Base-by-base conservation (phyloP, 306 rosid genomes). In the Purshia tridentata region DNA sequence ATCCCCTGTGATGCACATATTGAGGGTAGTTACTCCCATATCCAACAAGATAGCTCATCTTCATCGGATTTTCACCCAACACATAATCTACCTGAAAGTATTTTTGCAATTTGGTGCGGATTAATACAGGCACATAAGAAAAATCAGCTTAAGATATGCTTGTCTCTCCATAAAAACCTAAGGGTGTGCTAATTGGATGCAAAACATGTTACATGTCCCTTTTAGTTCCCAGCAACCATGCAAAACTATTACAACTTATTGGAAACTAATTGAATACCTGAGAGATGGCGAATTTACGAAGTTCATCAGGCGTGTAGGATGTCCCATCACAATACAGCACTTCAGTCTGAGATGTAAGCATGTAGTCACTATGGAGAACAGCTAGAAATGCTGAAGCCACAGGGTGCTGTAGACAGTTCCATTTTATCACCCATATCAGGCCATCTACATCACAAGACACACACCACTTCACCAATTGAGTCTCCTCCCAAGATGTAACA, bases 371-470 rank as follows among this genome's bases (percentile, higher is more conserved):
- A 51, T 77, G 87, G 29, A 88, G 78, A 82, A 87, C 79, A 23
- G 94, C 78, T 57, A 91, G 82, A 80, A 91, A 91, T 52, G 94
- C 86, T 45, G 90, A 88, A 67, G 94, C 86, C 71, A 91, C 79
- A 19, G 89, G 54, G 73, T 87, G 68, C 54, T 85, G 94, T 75
- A 91, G 66, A 59, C 86, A 19, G 77, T 82, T 84, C 90, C 88
- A 81, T 57, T 82, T 68, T 42, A 19, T 62, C 67, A 85, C 82
- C 97, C 97, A 88, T 64, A 91, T 83, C 46, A 87, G 59, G 42
- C 94, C 89, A 84, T 81, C 97, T 88, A 76, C 42, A 78, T 61
- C 41, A 57, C 53, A 65, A 46, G 1, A 72, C 40, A n/a, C 6
- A 22, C 9, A 18, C 11, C 8, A 62, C 4, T 59, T 74, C 51